These are phyloP conservation scores for Calamus simplicifolius DNA, from an alignment of 176 grass and related monocot species.

Conservation along the genomic window DNA sequence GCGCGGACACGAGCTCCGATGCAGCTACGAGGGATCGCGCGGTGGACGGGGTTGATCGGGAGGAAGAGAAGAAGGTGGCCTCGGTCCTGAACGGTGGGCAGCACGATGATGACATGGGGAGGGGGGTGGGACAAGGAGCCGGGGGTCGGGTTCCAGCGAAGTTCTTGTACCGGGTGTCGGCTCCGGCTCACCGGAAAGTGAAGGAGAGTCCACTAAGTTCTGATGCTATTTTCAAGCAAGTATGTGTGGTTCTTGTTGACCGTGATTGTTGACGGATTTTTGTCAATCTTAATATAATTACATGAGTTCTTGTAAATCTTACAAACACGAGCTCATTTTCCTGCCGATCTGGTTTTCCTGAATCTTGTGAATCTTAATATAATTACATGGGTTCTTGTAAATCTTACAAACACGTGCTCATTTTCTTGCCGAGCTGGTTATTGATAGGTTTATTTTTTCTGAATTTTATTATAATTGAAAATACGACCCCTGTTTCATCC, in stretches of 20 bases:
- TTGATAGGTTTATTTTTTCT: no score
- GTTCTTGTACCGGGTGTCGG: conserved; percentile 52
- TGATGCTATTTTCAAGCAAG: conserved; percentile 87
- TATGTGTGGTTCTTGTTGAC: conserved; percentile 1
- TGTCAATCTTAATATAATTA: no score
- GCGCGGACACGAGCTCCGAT: conserved; percentile 15
- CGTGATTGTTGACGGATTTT: neutral
- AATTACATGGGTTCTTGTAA: no score
- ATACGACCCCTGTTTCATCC: no score
- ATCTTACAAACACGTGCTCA: no score
- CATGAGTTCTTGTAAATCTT: no score
- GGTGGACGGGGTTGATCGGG: neutral
- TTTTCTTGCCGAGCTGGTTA: no score
- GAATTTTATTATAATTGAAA: no score
- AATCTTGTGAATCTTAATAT: no score
- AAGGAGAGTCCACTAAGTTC: conserved; percentile 94
- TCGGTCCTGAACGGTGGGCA: neutral
- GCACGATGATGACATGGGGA: neutral
- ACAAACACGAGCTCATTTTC: no score
- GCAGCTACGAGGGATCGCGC: neutral
- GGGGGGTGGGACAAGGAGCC: neutral
- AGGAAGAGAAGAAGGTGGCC: conserved; percentile 12
- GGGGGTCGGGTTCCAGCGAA: neutral
- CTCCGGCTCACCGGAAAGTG: conserved; percentile 59
- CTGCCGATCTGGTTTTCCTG: no score